Conservation (phyloP, 495 filamentous ascomycete genomes). For the Podospora didyma region DNA sequence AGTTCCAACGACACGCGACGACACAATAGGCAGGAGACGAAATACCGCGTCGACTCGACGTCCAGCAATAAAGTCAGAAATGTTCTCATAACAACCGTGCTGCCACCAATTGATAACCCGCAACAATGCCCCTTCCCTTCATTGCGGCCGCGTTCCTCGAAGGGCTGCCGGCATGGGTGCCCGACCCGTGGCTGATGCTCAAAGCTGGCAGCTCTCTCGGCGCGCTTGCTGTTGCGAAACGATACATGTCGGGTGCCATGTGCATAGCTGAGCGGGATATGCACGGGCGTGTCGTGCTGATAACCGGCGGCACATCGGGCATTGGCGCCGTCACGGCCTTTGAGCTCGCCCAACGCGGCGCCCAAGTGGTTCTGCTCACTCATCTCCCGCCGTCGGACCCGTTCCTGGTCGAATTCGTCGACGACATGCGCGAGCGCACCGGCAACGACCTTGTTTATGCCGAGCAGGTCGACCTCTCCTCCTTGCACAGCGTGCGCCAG, state of each 20-base stretch:
- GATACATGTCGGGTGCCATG: slow-evolving; percentile 68
- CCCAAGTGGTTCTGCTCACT: slow-evolving; percentile 87
- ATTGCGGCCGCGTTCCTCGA: slow-evolving; percentile 56
- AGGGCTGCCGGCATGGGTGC: slow-evolving; percentile 63
- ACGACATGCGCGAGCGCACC: slow-evolving; percentile 76
- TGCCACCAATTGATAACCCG: background rate
- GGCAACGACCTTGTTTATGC: slow-evolving; percentile 89
- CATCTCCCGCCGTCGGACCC: slow-evolving; percentile 74
- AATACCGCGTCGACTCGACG: background rate
- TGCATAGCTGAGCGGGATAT: slow-evolving; percentile 80
- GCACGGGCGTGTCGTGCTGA: slow-evolving; percentile 88
- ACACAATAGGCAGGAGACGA: too few species aligned
- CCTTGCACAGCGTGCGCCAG: slow-evolving; percentile 77
- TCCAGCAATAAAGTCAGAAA: background rate
- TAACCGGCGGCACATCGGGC: slow-evolving; percentile 93
- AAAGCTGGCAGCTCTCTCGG: slow-evolving; percentile 56
- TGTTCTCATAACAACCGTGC: background rate
- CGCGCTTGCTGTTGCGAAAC: slow-evolving; percentile 65
- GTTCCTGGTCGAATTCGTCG: slow-evolving; percentile 88
- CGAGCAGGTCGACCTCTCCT: slow-evolving; percentile 86
- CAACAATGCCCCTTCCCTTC: slow-evolving; percentile 75
- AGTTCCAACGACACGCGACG: background rate
- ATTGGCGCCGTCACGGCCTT: slow-evolving; percentile 75
- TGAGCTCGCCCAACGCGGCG: slow-evolving; percentile 75
- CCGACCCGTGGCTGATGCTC: slow-evolving; percentile 56